Base-by-base conservation (phyloP, 75 land plant genomes). In the Sequoia sempervirens region DNA sequence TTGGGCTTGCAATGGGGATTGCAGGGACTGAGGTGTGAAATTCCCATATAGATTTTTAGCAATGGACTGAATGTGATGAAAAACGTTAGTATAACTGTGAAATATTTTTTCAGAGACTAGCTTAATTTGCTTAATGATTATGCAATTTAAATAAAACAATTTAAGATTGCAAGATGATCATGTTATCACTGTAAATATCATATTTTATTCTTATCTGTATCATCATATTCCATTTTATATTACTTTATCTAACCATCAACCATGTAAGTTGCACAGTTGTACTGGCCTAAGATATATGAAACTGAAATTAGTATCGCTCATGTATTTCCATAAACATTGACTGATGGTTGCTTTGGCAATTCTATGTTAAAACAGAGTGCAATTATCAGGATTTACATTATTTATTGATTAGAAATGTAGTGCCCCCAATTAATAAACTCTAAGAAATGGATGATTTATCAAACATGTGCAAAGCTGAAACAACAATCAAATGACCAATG, bases 1-100 rank as follows among this genome's bases (percentile, higher is more conserved):
- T 93, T 90, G 94, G 94, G 54, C 89, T 93, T 83, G 93, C 94
- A 1, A 93, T 93, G 94, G 94, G 94, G 14, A 93, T 93, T 66
- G 87, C 91, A 64, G 94, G 94, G 56, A 91, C 94, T 26, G 94
- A 93, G 93, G 94, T 92, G 53, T 80, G 45, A 20, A 34, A 12
- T 72, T 41, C 1, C 73, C 36, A 70, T 17, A 30, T 26, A 53
- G 14, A 13, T 53, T 40, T 3, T 53, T 53, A 26, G 28, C 36
- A 14, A 32, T 70, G 36, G 15, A 30, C 36, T 70, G 32, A 32
- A 70, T 32, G 73, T 32, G 73, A 70, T 70, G 30, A 32, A 32
- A 30, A 5, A 70, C 14, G 9, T 20, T 58, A 61, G 28, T 23
- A 1, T 6, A 23, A 61, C 66, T 61, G 8, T 32, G 15, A 11